Conservation (phyloP, 2,329 filamentous ascomycete species). For the Neoarthrinium moseri region DNA sequence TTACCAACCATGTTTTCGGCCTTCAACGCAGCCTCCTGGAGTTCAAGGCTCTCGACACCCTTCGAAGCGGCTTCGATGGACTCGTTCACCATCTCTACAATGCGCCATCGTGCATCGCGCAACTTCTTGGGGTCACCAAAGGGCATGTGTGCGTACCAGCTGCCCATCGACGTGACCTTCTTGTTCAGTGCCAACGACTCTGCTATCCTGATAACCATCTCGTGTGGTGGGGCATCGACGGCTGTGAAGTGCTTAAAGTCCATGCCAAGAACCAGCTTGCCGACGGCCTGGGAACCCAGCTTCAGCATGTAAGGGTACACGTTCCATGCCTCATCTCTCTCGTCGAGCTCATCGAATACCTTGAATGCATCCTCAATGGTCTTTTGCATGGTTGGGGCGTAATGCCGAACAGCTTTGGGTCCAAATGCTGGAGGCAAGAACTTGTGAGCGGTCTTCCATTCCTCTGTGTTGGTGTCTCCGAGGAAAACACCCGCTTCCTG, state of each 20-base stretch:
- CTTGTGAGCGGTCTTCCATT: conserved; percentile 56
- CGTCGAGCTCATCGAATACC: conserved; percentile 50
- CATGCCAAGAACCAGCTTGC: conserved; percentile 42
- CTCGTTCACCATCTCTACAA: conserved; percentile 35
- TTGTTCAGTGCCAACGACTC: conserved; percentile 56
- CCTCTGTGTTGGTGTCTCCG: conserved; percentile 48
- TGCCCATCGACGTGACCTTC: conserved; percentile 51
- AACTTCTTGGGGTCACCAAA: conserved; percentile 55
- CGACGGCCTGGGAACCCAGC: conserved; percentile 43
- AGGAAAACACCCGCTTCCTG: conserved; percentile 42
- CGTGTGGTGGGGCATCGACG: conserved; percentile 45
- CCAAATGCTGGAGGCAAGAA: conserved; percentile 59
- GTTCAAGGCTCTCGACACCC: conserved; percentile 37
- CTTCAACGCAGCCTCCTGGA: conserved; percentile 48
- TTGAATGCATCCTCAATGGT: conserved; percentile 49
- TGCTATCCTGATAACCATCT: conserved; percentile 50
- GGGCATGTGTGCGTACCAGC: conserved; percentile 56
- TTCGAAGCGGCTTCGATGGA: conserved; percentile 35
- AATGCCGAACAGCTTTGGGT: conserved; percentile 60
- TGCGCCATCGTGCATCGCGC: conserved; percentile 27
- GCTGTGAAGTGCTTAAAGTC: conserved; percentile 44
- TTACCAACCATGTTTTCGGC: conserved; percentile 38
- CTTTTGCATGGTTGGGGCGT: conserved; percentile 57
- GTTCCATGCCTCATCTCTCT: conserved; percentile 44
- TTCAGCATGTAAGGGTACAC: conserved; percentile 51